phyloP scores from a whole-genome alignment of 805 yeast species.

The Candida germanica region DNA sequence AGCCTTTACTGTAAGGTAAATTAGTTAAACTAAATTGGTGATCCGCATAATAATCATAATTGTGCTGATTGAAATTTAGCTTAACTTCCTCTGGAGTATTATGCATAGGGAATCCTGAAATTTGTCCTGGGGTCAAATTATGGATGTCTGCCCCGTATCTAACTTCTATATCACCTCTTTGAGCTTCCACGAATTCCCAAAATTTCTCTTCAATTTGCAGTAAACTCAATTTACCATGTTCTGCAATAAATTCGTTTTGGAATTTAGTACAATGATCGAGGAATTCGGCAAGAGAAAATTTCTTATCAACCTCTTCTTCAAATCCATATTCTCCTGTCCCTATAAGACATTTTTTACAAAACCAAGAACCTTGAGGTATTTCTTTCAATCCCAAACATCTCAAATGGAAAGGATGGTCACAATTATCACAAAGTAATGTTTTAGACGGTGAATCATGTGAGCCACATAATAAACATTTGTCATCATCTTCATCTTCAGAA shows the following conservation, averaged over 20 bases:
- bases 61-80: constrained; percentile 9
- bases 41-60: constrained; percentile 35
- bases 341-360: constrained; percentile 76
- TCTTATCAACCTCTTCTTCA: constrained; percentile 55
- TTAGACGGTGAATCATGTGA: constrained; percentile 41
- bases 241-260: constrained; percentile 37
- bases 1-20: constrained; percentile 66
- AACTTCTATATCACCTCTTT: constrained; percentile 51
- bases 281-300: constrained; percentile 60
- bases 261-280: constrained; percentile 52
- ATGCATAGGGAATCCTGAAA: constrained; percentile 70
- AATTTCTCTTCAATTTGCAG: constrained; percentile 58
- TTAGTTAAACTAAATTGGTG: constrained; percentile 78
- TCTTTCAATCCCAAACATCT: constrained; percentile 52
- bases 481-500: constrained; percentile 28
- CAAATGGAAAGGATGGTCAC: constrained; percentile 67
- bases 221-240: constrained; percentile 33
- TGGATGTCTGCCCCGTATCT: constrained; percentile 87
- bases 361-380: constrained; percentile 68
- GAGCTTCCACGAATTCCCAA: constrained; percentile 52
- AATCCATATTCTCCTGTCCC: constrained; percentile 90
- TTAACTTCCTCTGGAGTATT: constrained; percentile 17
- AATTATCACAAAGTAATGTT: constrained; percentile 67
- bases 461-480: constrained; percentile 49
- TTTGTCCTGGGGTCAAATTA: constrained; percentile 58